Percentiles rank a stretch among this genome's conserved stretches.
These are phyloP conservation scores for Mucor indicus DNA, from an alignment of 371 early-diverging fungal species.

Conservation along the genomic window DNA sequence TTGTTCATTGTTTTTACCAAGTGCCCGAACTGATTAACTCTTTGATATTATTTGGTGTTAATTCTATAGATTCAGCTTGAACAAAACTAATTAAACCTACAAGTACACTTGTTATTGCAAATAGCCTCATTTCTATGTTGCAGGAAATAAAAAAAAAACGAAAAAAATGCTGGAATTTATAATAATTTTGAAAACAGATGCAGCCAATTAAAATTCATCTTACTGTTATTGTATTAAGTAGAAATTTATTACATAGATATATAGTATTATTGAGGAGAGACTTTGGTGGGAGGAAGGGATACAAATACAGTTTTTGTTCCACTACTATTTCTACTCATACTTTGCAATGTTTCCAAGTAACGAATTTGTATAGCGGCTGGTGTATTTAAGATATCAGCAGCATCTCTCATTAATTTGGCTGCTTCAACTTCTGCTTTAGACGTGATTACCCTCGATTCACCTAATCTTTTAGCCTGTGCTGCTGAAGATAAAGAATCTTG, in stretches of 20 bases:
- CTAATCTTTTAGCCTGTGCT: slow-evolving; percentile 84
- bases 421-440: slow-evolving; percentile 91
- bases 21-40: slow-evolving; percentile 14
- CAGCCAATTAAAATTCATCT: no score
- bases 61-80: slow-evolving; percentile 15
- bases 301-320: slow-evolving; percentile 2
- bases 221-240: no score
- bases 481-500: slow-evolving; percentile 84
- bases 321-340: background rate
- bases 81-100: slow-evolving; percentile 1
- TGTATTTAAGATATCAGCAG: slow-evolving; percentile 69
- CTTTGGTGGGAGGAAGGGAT: background rate
- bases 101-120: background rate
- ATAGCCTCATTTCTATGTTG: background rate
- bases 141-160: no score
- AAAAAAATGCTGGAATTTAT: no score
- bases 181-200: no score
- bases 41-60: slow-evolving; percentile 12
- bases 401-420: slow-evolving; percentile 92
- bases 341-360: slow-evolving; percentile 78
- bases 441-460: slow-evolving; percentile 86
- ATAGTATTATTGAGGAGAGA: no score
- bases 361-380: slow-evolving; percentile 86
- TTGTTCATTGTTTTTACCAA: slow-evolving; percentile 14
- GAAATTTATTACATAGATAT: background rate